These are phyloP conservation scores for Hypoxylon rickii DNA, from an alignment of 495 filamentous ascomycete genomes.

Conservation along the genomic window DNA sequence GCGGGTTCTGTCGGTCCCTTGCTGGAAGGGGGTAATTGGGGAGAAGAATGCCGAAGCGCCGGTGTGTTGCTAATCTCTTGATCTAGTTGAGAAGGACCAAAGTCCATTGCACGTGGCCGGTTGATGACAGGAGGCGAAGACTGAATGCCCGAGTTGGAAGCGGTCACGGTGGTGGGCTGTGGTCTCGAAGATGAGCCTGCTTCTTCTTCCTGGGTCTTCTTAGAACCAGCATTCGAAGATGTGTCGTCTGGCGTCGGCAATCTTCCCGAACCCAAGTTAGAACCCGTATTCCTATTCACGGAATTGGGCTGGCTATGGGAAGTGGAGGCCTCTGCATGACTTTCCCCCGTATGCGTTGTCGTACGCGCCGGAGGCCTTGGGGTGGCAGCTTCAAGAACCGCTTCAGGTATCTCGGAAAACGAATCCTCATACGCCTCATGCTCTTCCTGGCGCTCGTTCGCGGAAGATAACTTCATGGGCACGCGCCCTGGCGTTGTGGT, in stretches of 20 bases:
- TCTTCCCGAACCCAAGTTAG: slow-evolving; percentile 46
- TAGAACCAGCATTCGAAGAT: slow-evolving; percentile 47
- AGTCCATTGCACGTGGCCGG: slow-evolving; percentile 36
- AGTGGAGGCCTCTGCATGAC: slow-evolving; percentile 1
- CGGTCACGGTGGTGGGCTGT: slow-evolving; percentile 1
- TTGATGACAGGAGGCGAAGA: slow-evolving; percentile 36
- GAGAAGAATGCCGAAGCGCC: slow-evolving; percentile 39
- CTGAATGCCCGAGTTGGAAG: slow-evolving; percentile 21
- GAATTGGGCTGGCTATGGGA: slow-evolving; percentile 7
- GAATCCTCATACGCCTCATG: slow-evolving; percentile 52
- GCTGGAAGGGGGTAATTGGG: slow-evolving; percentile 37
- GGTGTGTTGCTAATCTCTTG: slow-evolving; percentile 35
- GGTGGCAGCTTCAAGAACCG: slow-evolving; percentile 53
- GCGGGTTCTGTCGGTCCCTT: slow-evolving; percentile 28
- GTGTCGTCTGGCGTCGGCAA: slow-evolving; percentile 60
- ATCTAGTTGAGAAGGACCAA: slow-evolving; percentile 29
- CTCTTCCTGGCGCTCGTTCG: slow-evolving; percentile 19
- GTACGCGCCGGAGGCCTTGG: slow-evolving; percentile 39
- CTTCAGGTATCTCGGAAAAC: slow-evolving; percentile 56
- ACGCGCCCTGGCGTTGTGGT: slow-evolving; percentile 37
- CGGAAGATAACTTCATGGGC: slow-evolving; percentile 26
- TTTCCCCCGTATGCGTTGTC: slow-evolving; percentile 1
- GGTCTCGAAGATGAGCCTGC: slow-evolving; percentile 11
- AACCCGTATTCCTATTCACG: slow-evolving; percentile 31
- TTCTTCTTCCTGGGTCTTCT: slow-evolving; percentile 27